Evolutionary conservation across 352 stramenopile genomes (phyloP).

Genomic region (Thraustotheca clavata): DNA sequence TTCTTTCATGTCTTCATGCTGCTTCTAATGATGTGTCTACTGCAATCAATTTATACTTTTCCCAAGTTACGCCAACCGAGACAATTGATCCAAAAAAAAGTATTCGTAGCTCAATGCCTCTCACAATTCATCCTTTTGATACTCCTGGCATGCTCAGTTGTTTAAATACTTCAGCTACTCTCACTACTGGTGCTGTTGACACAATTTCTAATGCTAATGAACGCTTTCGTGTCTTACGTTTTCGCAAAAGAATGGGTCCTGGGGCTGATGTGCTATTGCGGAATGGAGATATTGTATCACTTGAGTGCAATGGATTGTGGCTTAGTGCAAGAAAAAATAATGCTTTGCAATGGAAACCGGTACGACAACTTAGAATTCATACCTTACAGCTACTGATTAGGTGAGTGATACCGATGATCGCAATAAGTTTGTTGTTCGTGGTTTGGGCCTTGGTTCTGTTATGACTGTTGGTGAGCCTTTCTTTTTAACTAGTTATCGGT

Average conservation of each 20-base stretch:
- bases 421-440: constrained; percentile 81
- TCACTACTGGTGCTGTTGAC: constrained; percentile 63
- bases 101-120: constrained; percentile 29
- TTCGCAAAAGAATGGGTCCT: constrained; percentile 68
- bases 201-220: constrained; percentile 77
- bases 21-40: constrained; percentile 78
- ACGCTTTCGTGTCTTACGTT: constrained; percentile 68
- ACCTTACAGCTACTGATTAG: not conserved
- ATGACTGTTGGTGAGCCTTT: constrained; percentile 75
- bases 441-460: constrained; percentile 60
- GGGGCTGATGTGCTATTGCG: constrained; percentile 57
- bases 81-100: not conserved
- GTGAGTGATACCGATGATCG: constrained; percentile 40
- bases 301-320: constrained; percentile 83
- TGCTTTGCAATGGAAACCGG: constrained; percentile 79
- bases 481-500: constrained; percentile 81
- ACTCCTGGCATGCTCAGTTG: constrained; percentile 76
- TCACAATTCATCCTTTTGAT: constrained; percentile 65
- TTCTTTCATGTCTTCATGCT: constrained; percentile 74
- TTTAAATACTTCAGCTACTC: constrained; percentile 73
- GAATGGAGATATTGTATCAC: constrained; percentile 79
- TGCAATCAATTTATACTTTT: constrained; percentile 84
- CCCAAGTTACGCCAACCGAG: constrained; percentile 24
- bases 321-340: constrained; percentile 42
- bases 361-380: constrained; percentile 41